A percentile compares a stretch with the other conserved stretches of the same genome.
phyloP scores from a whole-genome alignment of 2,329 filamentous ascomycete genomes.

The Ascochyta rabiei region DNA sequence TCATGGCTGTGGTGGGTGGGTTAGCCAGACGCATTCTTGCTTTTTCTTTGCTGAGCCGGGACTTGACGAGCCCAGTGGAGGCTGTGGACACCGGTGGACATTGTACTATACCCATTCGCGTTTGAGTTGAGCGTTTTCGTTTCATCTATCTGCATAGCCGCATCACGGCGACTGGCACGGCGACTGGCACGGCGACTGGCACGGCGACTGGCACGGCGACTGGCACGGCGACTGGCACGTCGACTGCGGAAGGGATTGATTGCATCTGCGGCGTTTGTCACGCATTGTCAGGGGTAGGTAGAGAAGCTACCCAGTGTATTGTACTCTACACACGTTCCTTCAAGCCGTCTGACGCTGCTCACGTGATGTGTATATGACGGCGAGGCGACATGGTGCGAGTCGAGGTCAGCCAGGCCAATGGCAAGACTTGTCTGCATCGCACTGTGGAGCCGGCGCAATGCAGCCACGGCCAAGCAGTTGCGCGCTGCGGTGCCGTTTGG shows the following conservation, averaged over 20 bases:
- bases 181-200: conserved; percentile 1
- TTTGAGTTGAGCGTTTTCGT: conserved; percentile 3
- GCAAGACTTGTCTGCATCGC: too few species aligned
- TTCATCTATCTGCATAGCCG: conserved; percentile 4
- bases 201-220: conserved; percentile 1
- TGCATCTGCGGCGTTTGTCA: conserved; percentile 16
- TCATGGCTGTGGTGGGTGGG: too few species aligned
- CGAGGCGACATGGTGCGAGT: too few species aligned
- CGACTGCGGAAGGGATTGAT: neutral
- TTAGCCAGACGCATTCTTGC: neutral
- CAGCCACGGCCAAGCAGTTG: too few species aligned
- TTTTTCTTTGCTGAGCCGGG: neutral
- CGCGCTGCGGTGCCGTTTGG: too few species aligned
- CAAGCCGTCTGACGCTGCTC: neutral
- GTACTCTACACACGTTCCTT: too few species aligned
- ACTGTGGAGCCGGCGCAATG: too few species aligned
- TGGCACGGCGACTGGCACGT: conserved; percentile 2
- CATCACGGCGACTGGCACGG: conserved; percentile 6
- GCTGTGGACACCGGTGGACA: neutral
- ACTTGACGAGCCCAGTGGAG: neutral
- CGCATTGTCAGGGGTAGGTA: conserved; percentile 9
- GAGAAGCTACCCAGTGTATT: too few species aligned
- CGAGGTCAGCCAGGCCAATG: too few species aligned
- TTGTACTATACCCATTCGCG: conserved; percentile 11
- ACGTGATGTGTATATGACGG: neutral